Evolutionary conservation across 768 basidiomycete species (phyloP).

Genomic region (Chlorophyllum brunneum): DNA sequence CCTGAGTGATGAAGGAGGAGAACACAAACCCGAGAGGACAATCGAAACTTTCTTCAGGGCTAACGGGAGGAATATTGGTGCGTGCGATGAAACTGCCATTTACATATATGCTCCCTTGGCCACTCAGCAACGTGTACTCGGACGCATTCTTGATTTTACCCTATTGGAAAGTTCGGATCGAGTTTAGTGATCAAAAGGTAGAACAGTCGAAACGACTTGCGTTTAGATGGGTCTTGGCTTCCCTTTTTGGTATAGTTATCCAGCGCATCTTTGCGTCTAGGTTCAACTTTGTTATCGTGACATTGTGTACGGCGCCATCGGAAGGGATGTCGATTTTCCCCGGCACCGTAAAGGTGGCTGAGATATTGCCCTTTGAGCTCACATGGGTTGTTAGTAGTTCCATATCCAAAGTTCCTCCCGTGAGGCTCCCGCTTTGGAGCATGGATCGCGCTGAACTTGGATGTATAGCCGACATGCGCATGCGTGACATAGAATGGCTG

Average conservation of each 20-base stretch:
- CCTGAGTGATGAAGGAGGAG: neutral
- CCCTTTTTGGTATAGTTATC: slow-evolving; percentile 36
- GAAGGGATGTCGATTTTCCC: slow-evolving; percentile 39
- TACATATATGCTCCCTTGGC: slow-evolving; percentile 47
- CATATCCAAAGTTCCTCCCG: slow-evolving; percentile 10
- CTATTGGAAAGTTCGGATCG: slow-evolving; percentile 23
- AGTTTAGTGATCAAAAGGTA: neutral
- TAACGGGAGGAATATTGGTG: slow-evolving; percentile 37
- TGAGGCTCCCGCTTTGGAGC: too few relatives aligned
- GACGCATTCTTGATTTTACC: slow-evolving; percentile 51
- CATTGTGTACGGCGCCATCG: slow-evolving; percentile 36
- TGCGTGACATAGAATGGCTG: neutral
- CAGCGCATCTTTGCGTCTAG: slow-evolving; percentile 39
- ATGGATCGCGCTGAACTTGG: too few relatives aligned
- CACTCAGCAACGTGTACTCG: slow-evolving; percentile 47
- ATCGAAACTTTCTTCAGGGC: slow-evolving; percentile 40
- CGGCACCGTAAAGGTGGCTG: slow-evolving; percentile 37
- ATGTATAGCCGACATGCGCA: too few relatives aligned
- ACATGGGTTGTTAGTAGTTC: slow-evolving; percentile 23
- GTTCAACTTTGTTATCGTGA: slow-evolving; percentile 34
- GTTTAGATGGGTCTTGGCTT: slow-evolving; percentile 34
- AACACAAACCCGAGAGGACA: slow-evolving; percentile 43
- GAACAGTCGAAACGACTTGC: slow-evolving; percentile 18
- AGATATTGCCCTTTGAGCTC: slow-evolving; percentile 33
- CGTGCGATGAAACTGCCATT: slow-evolving; percentile 54